Base-by-base conservation (phyloP, 2,329 filamentous ascomycete genomes). In the Alternaria atra region DNA sequence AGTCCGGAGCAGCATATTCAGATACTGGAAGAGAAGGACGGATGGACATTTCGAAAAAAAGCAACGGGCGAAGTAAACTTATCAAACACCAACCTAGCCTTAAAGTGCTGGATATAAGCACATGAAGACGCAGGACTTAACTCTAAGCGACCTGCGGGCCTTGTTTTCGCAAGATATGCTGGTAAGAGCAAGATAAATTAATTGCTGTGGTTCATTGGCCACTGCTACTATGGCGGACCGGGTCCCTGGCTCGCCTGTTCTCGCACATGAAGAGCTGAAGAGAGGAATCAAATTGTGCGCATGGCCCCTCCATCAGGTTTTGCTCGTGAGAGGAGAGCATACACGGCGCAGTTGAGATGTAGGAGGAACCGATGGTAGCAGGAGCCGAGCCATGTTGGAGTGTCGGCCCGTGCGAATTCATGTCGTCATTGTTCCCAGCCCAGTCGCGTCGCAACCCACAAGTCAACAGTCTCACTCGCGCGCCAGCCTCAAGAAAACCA, bases 91-190 rank as follows among this genome's bases (percentile, higher is more conserved):
- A 51, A 39, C 3, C 1, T 29, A 17, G 37, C 25, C 29, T n/a
- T 39, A 25, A 51, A 17, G 37, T 20, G 37, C n/a, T 34, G 44
- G 32, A 17, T 23, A 29, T n/a, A 44, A 17, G 29, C 23, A 32
- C 23, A 50, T 58, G 40, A 13, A 40, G 40, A 47, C 25, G 4
- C 20, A 29, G 8, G 34, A 20, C 7, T 1, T 12, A 34, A 2
- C 29, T 60, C 20, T 15, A 55, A 50, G 52, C 52, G 25, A 29
- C 37, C 15, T 60, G 52, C 44, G 51, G 20, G 47, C 5, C 25
- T 17, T 46, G 20, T 20, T 37, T 15, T 25, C 34, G 27, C 47
- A 37, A 23, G 32, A 35, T 6, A 37, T 2, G 3, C 32, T 8
- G 20, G 46, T 4, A 27, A 15, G 32, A 50, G 52, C 15, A 20